Evolutionary conservation across 352 stramenopile species (phyloP), one percentile per base, ranked within the genome.

Genomic region (Pythium rishiriense): DNA sequence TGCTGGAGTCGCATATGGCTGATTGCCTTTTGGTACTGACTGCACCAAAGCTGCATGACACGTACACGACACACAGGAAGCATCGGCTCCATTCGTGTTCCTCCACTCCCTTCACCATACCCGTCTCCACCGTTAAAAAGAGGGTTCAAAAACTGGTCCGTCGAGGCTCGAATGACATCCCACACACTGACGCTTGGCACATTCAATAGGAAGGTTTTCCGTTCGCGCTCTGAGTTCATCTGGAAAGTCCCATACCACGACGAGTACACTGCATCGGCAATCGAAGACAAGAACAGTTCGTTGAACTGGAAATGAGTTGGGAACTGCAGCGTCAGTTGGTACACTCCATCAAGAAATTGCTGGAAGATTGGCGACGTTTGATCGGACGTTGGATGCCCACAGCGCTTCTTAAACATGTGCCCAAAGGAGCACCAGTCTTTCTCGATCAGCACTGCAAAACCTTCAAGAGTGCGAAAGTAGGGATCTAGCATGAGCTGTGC

Each of bases 261-360:
- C 14, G 93, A 98, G 70, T 99, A 99, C 22, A 99, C 85, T 50
- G 98, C 94, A 62, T 99, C 97, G 0, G 94, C 96, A 12, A 99
- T 78, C 8, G 91, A 87, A 26, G 98, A 82, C 21, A 99, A 71
- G 39, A 97, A 82, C 15, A 91, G 64, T 69, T 97, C 87, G 74
- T 98, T 99, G 73, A 99, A 99, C 73, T 99, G 97, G 70, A 99
- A 99, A 66, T 93, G 90, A 7, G 92, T 94, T 15, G 98, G 98
- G 58, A 98, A 99, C 66, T 99, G 96, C 39, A 97, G 78, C 14
- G 98, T 90, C 24, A 99, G 74, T 75, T 99, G 97, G 68, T 97
- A 99, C 26, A 99, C 93, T 58, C 90, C 98, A 76, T 99, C 97
- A 17, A 99, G 75, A 73, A 99, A 99, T 70, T 99, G 97, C 41